Conservation (phyloP, 2,329 filamentous ascomycete species). For the Xylaria sp. region DNA sequence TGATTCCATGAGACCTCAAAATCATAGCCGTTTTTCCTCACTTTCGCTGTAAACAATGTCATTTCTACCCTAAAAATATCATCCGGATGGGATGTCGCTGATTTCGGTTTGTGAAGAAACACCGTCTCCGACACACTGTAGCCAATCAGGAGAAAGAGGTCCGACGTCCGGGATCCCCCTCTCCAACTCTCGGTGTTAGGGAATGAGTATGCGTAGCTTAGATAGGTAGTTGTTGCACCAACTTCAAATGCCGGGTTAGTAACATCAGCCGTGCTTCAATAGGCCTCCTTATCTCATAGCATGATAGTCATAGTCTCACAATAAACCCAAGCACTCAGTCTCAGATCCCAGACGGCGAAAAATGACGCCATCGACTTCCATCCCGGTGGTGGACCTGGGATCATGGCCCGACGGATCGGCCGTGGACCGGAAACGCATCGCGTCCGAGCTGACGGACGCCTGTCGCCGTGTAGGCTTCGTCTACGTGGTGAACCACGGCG, state of each 20-base stretch:
- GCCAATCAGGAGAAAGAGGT: constrained; percentile 12
- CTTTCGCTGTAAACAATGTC: no score
- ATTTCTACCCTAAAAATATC: neutral
- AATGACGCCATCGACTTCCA: constrained; percentile 24
- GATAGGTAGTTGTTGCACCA: neutral
- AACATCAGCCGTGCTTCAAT: no score
- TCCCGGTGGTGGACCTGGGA: constrained; percentile 46
- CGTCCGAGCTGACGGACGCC: constrained; percentile 46
- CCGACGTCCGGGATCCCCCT: neutral
- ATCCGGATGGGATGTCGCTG: neutral
- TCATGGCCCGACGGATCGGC: constrained; percentile 41
- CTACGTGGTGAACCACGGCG: constrained; percentile 47
- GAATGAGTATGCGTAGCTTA: neutral
- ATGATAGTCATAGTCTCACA: neutral
- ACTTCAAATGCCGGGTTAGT: neutral
- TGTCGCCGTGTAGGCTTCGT: constrained; percentile 51
- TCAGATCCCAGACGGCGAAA: neutral
- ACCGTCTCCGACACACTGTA: constrained; percentile 4
- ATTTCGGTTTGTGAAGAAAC: neutral
- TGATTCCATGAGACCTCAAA: no score
- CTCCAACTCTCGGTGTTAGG: neutral
- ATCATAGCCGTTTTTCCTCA: no score
- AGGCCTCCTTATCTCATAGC: neutral
- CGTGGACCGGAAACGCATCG: constrained; percentile 43
- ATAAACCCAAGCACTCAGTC: neutral